Conservation (phyloP, 2,329 filamentous ascomycete genomes). For the Apiospora koreana region DNA sequence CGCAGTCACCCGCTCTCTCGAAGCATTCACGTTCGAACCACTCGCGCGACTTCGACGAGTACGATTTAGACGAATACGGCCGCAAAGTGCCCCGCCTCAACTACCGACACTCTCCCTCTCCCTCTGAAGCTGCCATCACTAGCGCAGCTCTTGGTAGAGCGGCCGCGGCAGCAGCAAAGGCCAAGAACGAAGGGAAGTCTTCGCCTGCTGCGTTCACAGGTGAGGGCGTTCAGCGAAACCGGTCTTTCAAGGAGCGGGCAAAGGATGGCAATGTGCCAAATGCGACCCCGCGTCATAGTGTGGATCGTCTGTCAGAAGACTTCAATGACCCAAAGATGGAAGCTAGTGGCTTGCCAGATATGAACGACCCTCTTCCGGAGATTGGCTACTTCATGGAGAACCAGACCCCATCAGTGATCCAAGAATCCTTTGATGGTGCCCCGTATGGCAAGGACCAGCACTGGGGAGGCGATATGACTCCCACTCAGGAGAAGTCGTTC, state of each 20-base stretch:
- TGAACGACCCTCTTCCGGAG: conserved; percentile 73
- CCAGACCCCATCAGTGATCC: conserved; percentile 75
- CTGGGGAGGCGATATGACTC: conserved; percentile 34
- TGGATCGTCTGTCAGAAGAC: conserved; percentile 57
- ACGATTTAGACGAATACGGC: conserved; percentile 60
- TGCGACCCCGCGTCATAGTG: conserved; percentile 58
- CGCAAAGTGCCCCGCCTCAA: conserved; percentile 49
- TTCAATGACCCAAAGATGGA: conserved; percentile 58
- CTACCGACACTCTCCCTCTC: conserved; percentile 53
- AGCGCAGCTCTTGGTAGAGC: conserved; percentile 53
- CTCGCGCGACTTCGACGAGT: conserved; percentile 53
- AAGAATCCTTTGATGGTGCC: conserved; percentile 66
- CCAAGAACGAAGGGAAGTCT: conserved; percentile 42
- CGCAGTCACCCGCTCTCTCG: conserved; percentile 21
- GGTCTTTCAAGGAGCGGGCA: conserved; percentile 67
- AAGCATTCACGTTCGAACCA: conserved; percentile 26
- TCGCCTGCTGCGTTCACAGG: conserved; percentile 39
- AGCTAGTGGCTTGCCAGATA: conserved; percentile 69
- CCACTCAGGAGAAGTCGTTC: conserved; percentile 33
- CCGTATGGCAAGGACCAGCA: conserved; percentile 30
- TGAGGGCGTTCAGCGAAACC: conserved; percentile 59
- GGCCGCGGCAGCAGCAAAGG: conserved; percentile 52
- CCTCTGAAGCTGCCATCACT: conserved; percentile 59
- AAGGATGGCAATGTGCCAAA: conserved; percentile 56
- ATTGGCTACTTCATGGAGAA: conserved; percentile 65